Percentiles rank a stretch among this genome's conserved stretches.
phyloP scores from a whole-genome alignment of 352 stramenopile species.

The Lagenidium giganteum region DNA sequence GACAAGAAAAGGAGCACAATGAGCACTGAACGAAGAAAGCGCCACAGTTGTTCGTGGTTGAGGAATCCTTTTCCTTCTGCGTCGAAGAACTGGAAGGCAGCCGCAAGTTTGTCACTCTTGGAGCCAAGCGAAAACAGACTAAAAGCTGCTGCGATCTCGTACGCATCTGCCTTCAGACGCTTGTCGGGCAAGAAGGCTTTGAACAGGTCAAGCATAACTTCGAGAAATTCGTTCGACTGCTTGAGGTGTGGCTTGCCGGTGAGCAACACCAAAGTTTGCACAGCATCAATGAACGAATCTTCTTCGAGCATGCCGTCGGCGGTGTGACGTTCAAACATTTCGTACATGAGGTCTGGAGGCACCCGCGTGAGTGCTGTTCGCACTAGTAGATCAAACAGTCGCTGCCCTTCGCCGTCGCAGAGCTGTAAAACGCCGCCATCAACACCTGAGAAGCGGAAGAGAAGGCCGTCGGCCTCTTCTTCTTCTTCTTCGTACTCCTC shows the following conservation, averaged over 20 bases:
- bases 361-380: conserved; percentile 73
- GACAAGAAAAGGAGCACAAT: conserved; percentile 73
- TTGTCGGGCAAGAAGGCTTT: conserved; percentile 65
- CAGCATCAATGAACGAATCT: conserved; percentile 74
- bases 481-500: conserved; percentile 13
- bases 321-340: conserved; percentile 84
- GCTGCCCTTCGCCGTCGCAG: conserved; percentile 45
- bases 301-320: conserved; percentile 77
- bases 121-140: conserved; percentile 78
- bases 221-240: conserved; percentile 71
- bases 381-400: conserved; percentile 57
- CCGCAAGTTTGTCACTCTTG: conserved; percentile 84
- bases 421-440: conserved; percentile 58
- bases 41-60: conserved; percentile 78
- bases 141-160: conserved; percentile 79
- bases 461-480: conserved; percentile 24
- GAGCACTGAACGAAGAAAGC: conserved; percentile 76
- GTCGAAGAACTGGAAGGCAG: conserved; percentile 84
- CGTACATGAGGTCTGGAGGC: conserved; percentile 70
- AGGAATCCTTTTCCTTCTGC: conserved; percentile 73
- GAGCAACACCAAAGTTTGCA: conserved; percentile 79
- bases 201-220: conserved; percentile 75
- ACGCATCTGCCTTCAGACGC: conserved; percentile 62
- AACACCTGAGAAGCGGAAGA: conserved; percentile 64
- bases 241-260: conserved; percentile 65